Evolutionary conservation across 331 rosid species (phyloP).

Genomic region (Dryas integrifolia): DNA sequence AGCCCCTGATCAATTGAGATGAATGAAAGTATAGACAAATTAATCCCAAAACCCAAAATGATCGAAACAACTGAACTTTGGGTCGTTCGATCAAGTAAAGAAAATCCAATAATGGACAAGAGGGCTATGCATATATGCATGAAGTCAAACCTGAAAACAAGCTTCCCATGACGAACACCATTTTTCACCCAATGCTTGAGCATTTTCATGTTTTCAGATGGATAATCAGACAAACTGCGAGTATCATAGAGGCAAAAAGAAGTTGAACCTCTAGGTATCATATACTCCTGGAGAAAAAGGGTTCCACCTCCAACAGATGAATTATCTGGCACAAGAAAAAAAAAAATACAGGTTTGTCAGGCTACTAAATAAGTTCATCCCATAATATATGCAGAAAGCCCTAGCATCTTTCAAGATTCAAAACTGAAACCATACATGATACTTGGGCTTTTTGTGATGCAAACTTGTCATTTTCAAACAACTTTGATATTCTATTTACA

Average conservation of each 20-base stretch:
- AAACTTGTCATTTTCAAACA: constrained; percentile 61
- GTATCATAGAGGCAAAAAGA: constrained; percentile 78
- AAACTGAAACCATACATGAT: constrained; percentile 50
- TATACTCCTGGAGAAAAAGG: constrained; percentile 72
- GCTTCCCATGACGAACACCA: constrained; percentile 73
- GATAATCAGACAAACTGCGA: constrained; percentile 57
- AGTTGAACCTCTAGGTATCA: constrained; percentile 64
- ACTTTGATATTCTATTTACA: constrained; percentile 68
- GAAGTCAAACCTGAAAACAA: constrained; percentile 55
- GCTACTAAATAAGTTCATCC: neutral
- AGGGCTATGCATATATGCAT: neutral
- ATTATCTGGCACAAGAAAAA: constrained; percentile 45
- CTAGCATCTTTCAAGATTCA: constrained; percentile 8
- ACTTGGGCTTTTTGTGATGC: constrained; percentile 77
- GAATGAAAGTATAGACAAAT: constrained; percentile 16
- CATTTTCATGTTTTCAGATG: constrained; percentile 40
- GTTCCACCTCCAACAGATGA: constrained; percentile 70
- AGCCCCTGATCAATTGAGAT: constrained; percentile 44
- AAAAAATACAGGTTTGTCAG: constrained; percentile 11
- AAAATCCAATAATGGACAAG: neutral
- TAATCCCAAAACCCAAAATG: constrained; percentile 8
- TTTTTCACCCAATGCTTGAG: constrained; percentile 65
- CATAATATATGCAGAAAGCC: too few relatives aligned
- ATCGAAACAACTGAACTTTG: too few relatives aligned
- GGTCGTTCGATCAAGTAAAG: too few relatives aligned